These are phyloP conservation scores for Pezicula radicicola DNA, from an alignment of 2,329 filamentous ascomycete genomes.

Conservation along the genomic window DNA sequence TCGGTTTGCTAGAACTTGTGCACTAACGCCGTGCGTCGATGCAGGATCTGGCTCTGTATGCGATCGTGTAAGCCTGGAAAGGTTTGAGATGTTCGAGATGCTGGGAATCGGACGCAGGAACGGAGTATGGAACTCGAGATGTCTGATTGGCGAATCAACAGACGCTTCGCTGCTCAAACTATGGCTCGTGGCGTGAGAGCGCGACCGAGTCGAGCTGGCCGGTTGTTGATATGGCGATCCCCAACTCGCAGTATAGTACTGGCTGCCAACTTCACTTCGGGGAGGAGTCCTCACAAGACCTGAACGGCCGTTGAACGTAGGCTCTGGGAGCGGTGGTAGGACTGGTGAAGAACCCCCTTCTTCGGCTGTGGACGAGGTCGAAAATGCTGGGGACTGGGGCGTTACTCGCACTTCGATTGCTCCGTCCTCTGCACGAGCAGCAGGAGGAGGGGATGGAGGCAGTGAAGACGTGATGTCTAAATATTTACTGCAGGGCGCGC, in stretches of 20 bases:
- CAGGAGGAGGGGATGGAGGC: conserved; percentile 48
- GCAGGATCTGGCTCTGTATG: conserved; percentile 34
- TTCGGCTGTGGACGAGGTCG: conserved; percentile 59
- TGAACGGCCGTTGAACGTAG: conserved; percentile 54
- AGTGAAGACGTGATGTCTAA: conserved; percentile 31
- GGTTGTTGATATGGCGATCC: conserved; percentile 82
- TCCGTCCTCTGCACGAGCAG: conserved; percentile 61
- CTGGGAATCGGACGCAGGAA: conserved; percentile 56
- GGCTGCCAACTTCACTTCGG: conserved; percentile 29
- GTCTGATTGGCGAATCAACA: conserved; percentile 58
- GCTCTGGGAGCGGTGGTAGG: conserved; percentile 56
- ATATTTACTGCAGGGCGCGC: conserved; percentile 17
- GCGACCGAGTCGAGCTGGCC: conserved; percentile 39
- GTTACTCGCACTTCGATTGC: conserved; percentile 6
- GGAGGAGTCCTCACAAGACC: conserved; percentile 51
- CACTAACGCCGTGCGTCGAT: conserved; percentile 33
- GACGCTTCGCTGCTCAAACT: conserved; percentile 58
- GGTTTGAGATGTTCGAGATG: conserved; percentile 12
- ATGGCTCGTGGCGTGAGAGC: conserved; percentile 34
- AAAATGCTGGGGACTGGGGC: conserved; percentile 57
- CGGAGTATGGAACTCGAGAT: conserved; percentile 58
- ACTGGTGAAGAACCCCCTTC: conserved; percentile 54
- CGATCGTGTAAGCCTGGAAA: conserved; percentile 23
- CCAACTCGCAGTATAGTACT: conserved; percentile 76
- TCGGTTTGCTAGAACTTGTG: conserved; percentile 61